A percentile compares a stretch with the other conserved stretches of the same genome.
These are phyloP conservation scores for Paraphaeosphaeria minitans DNA, from an alignment of 2,329 filamentous ascomycete genomes.

Conservation along the genomic window DNA sequence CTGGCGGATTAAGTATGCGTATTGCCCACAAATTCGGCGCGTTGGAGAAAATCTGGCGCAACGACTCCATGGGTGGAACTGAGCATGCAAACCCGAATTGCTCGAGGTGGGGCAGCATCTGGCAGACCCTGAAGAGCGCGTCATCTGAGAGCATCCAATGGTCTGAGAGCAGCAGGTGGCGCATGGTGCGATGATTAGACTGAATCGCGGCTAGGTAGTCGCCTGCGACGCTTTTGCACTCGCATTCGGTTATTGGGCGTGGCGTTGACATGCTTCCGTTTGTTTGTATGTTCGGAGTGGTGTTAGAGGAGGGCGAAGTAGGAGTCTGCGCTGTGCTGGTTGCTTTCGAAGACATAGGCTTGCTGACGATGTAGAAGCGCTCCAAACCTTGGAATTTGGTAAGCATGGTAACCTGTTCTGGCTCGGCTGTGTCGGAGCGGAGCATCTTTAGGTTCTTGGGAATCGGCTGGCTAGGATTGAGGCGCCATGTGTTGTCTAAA, in stretches of 20 bases:
- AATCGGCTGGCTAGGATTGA: slow-evolving; percentile 26
- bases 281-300: slow-evolving; percentile 25
- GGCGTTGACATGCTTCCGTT: slow-evolving; percentile 23
- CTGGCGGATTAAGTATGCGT: slow-evolving; percentile 44
- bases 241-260: slow-evolving; percentile 27
- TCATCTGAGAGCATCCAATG: slow-evolving; percentile 59
- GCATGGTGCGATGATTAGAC: slow-evolving; percentile 56
- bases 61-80: slow-evolving; percentile 56
- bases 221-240: slow-evolving; percentile 45
- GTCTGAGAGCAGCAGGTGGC: slow-evolving; percentile 62
- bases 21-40: slow-evolving; percentile 49
- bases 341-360: slow-evolving; percentile 29
- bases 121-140: slow-evolving; percentile 58
- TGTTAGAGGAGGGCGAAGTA: slow-evolving; percentile 32
- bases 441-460: slow-evolving; percentile 54
- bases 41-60: slow-evolving; percentile 44
- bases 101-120: slow-evolving; percentile 62
- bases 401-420: slow-evolving; percentile 52
- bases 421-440: slow-evolving; percentile 55
- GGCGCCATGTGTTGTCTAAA: slow-evolving; percentile 61
- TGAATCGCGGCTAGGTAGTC: slow-evolving; percentile 59
- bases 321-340: slow-evolving; percentile 37
- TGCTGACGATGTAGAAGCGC: slow-evolving; percentile 58
- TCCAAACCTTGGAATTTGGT: slow-evolving; percentile 53
- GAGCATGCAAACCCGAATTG: slow-evolving; percentile 61